phyloP scores from a whole-genome alignment of 2,329 filamentous ascomycete species.

The Cadophora sp. region DNA sequence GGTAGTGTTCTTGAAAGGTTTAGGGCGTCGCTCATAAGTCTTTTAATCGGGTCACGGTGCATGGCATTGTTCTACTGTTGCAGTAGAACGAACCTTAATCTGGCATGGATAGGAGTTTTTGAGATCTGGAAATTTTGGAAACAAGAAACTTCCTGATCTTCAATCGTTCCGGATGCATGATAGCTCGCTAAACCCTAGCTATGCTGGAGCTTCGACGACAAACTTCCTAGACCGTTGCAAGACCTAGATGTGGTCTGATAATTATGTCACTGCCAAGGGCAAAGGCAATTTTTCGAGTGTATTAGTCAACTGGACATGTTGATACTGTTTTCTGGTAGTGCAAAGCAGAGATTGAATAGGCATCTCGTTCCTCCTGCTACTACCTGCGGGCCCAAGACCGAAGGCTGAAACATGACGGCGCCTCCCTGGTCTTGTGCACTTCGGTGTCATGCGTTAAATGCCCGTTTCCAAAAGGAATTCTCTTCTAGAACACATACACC shows the following conservation, averaged over 20 bases:
- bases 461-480: slow-evolving; percentile 20
- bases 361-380: neutral
- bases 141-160: slow-evolving; percentile 24
- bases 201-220: neutral
- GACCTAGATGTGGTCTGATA: neutral
- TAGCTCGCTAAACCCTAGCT: slow-evolving; percentile 10
- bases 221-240: neutral
- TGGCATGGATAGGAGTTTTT: slow-evolving; percentile 14
- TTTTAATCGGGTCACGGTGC: slow-evolving; percentile 4
- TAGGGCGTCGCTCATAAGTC: neutral
- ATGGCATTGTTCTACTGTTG: slow-evolving; percentile 11
- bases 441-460: slow-evolving; percentile 28
- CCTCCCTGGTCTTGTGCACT: slow-evolving; percentile 17
- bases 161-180: slow-evolving; percentile 13
- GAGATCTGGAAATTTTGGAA: slow-evolving; percentile 18
- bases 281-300: neutral
- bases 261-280: neutral
- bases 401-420: slow-evolving; percentile 23
- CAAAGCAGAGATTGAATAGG: neutral
- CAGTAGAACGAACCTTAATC: slow-evolving; percentile 27
- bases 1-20: neutral
- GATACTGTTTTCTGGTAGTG: neutral
- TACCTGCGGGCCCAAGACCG: neutral
- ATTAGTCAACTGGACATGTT: neutral
- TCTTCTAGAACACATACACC: neutral